phyloP scores from a whole-genome alignment of 176 grass and related monocot genomes.

The Poa pratensis region DNA sequence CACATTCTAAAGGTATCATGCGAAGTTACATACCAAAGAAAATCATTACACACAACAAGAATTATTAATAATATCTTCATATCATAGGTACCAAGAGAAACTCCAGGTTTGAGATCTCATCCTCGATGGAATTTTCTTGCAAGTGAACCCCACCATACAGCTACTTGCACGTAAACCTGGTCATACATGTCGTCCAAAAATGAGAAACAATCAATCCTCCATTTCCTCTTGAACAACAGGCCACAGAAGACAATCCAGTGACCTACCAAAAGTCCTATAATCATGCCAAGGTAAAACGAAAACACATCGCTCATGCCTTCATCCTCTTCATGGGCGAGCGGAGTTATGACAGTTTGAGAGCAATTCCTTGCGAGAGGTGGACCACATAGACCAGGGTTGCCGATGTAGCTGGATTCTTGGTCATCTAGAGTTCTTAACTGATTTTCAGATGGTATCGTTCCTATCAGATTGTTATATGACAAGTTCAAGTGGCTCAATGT shows the following conservation, averaged over 20 bases:
- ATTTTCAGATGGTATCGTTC: not conserved
- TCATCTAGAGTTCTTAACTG: not conserved
- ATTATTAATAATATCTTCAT: not conserved
- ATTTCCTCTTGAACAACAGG: not conserved
- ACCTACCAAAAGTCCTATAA: not conserved
- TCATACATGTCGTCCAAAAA: not conserved
- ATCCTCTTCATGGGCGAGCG: not conserved
- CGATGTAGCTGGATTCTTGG: not conserved
- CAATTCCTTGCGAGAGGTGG: conserved; percentile 27
- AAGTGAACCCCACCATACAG: not conserved
- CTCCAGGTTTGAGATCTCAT: not conserved
- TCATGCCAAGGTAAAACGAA: not conserved
- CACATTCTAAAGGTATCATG: not conserved
- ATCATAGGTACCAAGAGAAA: no score
- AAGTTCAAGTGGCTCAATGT: not conserved
- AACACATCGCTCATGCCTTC: not conserved
- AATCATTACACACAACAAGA: not conserved
- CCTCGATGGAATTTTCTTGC: not conserved
- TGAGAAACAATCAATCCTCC: not conserved
- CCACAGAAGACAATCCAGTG: conserved; percentile 4
- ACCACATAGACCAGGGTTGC: conserved; percentile 36
- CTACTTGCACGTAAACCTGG: not conserved
- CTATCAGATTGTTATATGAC: not conserved
- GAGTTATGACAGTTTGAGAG: not conserved
- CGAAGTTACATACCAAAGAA: not conserved